Base-by-base conservation (phyloP, 208 protist species). In the Leishmania gerbilli region DNA sequence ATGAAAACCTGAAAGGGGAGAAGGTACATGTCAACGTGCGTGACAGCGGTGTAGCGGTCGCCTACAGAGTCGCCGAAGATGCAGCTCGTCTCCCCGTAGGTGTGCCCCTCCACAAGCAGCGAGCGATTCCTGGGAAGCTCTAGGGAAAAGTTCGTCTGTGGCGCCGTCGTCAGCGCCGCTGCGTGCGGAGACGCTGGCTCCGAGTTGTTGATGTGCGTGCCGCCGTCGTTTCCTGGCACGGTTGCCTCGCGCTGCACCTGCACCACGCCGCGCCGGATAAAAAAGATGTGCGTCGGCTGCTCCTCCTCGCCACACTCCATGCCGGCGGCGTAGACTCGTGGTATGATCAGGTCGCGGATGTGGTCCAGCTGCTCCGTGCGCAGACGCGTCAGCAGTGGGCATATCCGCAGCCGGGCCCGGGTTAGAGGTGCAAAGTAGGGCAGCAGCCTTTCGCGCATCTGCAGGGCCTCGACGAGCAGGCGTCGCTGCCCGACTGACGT, bases 61-160 rank as follows among this genome's bases (percentile, higher is more conserved):
- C 85, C 85, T 15, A 91, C 58, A 56, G 80, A 79, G 74, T 97
- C 93, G 37, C 83, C 76, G 71, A 94, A 97, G 75, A 95, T 95
- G 84, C 93, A 95, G 17, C 87, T 82, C 47, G 85, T 87, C 78
- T 97, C 93, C 51, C 93, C 93, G 82, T 93, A 97, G 21, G 90
- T 95, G 82, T 97, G 93, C 24, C 93, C 93, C 56, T 97, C 93
- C 34, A 94, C 82, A 5, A 95, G 84, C 53, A 97, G 62, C 27
- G 80, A 80, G 8, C 91, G 93, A 81, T 89, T 93, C 67, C 80
- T 89, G 7, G 93, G 90, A 53, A 77, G 60, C 45, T 56, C 60
- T 7, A 83, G 62, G 27, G 80, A 81, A 68, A 76, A 83, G 62
- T 69, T 85, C 42, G 77, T 74, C 0, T 62, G 77, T 2, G 72